These are phyloP conservation scores for Aspergillus fijiensis DNA, from an alignment of 2,329 filamentous ascomycete genomes.

Conservation along the genomic window DNA sequence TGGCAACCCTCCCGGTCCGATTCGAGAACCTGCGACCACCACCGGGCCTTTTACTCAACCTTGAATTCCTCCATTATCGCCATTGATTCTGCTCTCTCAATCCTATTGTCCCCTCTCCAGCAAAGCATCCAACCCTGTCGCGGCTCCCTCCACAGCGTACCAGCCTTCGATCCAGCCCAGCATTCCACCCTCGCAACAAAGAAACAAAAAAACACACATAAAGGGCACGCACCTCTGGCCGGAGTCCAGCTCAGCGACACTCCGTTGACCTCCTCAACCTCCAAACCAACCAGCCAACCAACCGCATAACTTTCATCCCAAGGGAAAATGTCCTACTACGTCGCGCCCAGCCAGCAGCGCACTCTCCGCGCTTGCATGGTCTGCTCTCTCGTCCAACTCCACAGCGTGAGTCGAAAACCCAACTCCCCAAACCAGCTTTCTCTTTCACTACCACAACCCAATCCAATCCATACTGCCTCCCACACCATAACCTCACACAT, in stretches of 20 bases:
- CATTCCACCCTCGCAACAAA: not conserved
- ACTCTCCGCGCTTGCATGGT: conserved; percentile 97
- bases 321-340: conserved; percentile 59
- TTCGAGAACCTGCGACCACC: conserved; percentile 28
- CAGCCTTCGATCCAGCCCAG: not conserved
- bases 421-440: not conserved
- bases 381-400: conserved; percentile 88
- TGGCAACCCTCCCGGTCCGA: conserved; percentile 26
- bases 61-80: no score
- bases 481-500: not conserved
- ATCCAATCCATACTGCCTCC: not conserved
- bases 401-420: conserved; percentile 52
- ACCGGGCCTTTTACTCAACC: no score
- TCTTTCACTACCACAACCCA: no score
- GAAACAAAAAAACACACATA: not conserved
- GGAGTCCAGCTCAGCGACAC: not conserved
- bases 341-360: conserved; percentile 73
- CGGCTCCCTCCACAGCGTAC: not conserved
- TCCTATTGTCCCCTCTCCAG: not conserved
- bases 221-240: not conserved
- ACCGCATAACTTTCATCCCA: not conserved
- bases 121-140: not conserved
- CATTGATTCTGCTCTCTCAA: no score
- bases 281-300: not conserved
- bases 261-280: not conserved